Evolutionary conservation across 83 land plant genomes (phyloP), one percentile per base, ranked within the genome.

Genomic region (Picea abies): DNA sequence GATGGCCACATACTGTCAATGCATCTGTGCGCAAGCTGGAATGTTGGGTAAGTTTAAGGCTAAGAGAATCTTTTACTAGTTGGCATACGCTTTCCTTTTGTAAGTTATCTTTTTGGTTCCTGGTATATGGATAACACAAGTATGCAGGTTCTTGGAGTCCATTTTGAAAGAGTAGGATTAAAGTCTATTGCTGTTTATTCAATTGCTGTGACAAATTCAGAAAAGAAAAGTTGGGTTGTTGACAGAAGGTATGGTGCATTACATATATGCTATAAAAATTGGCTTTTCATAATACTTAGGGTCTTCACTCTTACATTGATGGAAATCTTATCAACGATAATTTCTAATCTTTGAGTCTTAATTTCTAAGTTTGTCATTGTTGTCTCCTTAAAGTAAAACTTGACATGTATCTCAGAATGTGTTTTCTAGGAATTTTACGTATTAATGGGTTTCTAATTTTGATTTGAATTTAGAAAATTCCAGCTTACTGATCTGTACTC

Each of bases 161-260:
- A 96, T 87, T 96, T 94, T 86, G 97, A 98, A 85, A 96, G 93
- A 83, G 84, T 82, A 79, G 94, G 96, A 8, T 94, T 96, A 76
- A 94, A 93, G 82, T 85, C 99, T 64, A 96, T 98, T 88, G 99
- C 93, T 65, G 97, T 96, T 76, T 98, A 98, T 82, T 94, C 97
- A 80, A 93, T 98, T 83, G 90, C 90, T 63, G 99, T 98, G 19
- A 89, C 96, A 80, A 94, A 94, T 89, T 81, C 96, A 82, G 94
- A 90, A 14, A 88, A 85, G 76, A 86, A 89, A 80, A 93, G 94
- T 69, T 96, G 97, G 99, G 91, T 90, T 85, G 99, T 98, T 47
- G 89, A 94, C 80, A 89, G 99, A 91, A 96, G 99, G 99, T 96
- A 47, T 69, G 39, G 3, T 44, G 44, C n/a, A 39, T 41, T 44